Conservation (phyloP, 345 rosid species). For the Acer campestre region DNA sequence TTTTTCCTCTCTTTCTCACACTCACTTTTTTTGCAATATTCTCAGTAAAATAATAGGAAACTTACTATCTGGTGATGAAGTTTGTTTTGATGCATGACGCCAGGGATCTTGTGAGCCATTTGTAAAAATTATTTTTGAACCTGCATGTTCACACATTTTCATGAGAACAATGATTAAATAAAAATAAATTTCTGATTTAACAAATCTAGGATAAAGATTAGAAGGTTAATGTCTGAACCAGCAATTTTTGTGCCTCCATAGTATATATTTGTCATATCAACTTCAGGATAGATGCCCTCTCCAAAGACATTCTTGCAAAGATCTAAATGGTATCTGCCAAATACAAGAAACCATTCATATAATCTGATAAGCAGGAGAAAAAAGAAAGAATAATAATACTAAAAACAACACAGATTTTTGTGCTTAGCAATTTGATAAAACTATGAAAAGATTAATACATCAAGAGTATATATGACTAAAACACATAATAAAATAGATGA, state of each 20-base stretch:
- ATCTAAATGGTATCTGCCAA: conserved; percentile 75
- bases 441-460: not conserved
- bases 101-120: conserved; percentile 97
- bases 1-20: not conserved
- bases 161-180: not conserved
- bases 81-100: conserved; percentile 90
- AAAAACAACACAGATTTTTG: not conserved
- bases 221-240: conserved; percentile 45
- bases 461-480: not conserved
- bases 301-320: conserved; percentile 83
- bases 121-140: conserved; percentile 78
- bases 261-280: conserved; percentile 71
- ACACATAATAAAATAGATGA: not conserved
- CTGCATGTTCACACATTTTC: conserved; percentile 39
- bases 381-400: not conserved
- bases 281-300: conserved; percentile 65
- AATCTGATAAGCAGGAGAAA: not conserved
- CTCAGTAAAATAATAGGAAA: conserved; percentile 9
- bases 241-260: conserved; percentile 82
- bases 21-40: not conserved
- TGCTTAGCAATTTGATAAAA: conserved; percentile 4
- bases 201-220: conserved; percentile 3
- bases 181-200: not conserved
- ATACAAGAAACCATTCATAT: not conserved
- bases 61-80: conserved; percentile 71